phyloP scores from a whole-genome alignment of 1,284 basidiomycete species.

The Boletus holoroseus region DNA sequence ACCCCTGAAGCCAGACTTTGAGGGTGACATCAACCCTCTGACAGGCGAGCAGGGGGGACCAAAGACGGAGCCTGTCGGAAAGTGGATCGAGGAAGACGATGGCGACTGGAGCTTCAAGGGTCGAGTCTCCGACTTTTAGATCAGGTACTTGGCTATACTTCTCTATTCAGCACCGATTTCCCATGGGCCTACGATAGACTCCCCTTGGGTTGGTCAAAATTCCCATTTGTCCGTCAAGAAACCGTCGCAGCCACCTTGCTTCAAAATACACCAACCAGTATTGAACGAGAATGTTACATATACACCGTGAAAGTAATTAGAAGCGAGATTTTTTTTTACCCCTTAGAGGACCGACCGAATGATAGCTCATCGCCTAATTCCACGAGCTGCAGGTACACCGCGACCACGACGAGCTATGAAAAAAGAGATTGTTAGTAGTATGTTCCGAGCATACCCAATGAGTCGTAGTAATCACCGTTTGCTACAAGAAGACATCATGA shows the following conservation, averaged over 20 bases:
- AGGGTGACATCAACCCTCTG: conserved; percentile 65
- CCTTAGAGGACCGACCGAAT: not conserved
- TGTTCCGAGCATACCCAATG: not conserved
- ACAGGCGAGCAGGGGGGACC: conserved; percentile 77
- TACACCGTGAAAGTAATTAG: conserved; percentile 11
- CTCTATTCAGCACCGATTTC: not conserved
- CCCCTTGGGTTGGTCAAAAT: too few species aligned
- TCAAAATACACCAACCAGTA: conserved; percentile 8
- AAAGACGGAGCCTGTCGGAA: conserved; percentile 65
- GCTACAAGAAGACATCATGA: conserved; percentile 39
- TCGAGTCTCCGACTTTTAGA: conserved; percentile 75
- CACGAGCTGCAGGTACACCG: conserved; percentile 66
- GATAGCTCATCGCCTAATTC: conserved; percentile 62
- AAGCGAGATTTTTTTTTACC: conserved; percentile 13
- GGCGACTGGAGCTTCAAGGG: conserved; percentile 84
- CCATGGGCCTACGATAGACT: not conserved
- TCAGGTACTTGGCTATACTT: conserved; percentile 1
- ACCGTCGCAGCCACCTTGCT: not conserved
- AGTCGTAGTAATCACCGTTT: conserved; percentile 46
- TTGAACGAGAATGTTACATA: conserved; percentile 15
- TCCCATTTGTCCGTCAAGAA: too few species aligned
- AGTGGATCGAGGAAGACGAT: conserved; percentile 48
- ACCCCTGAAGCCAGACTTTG: conserved; percentile 58
- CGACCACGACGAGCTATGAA: conserved; percentile 74
- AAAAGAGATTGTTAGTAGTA: conserved; percentile 14